Evolutionary conservation across 208 protist genomes (phyloP).

Genomic region (Zelonia costaricensis): DNA sequence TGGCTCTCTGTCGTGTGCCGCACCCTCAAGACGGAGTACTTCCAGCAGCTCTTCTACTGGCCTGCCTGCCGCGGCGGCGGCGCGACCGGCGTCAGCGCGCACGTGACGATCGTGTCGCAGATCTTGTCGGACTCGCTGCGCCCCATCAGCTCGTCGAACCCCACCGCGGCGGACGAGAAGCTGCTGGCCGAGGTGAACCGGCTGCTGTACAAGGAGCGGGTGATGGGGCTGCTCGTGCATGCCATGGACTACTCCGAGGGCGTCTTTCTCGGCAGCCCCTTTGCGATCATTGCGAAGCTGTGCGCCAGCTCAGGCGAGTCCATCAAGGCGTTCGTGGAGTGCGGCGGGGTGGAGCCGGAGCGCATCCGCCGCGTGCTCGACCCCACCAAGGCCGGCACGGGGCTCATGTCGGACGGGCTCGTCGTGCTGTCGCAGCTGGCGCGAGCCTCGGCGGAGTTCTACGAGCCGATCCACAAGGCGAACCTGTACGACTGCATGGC

Average conservation of each 20-base stretch:
- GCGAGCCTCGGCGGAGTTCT: conserved; percentile 84
- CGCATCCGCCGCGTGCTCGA: conserved; percentile 81
- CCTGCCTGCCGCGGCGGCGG: conserved; percentile 82
- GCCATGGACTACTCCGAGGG: conserved; percentile 83
- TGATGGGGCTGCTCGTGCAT: conserved; percentile 81
- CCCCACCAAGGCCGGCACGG: conserved; percentile 59
- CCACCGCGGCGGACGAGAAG: conserved; percentile 48
- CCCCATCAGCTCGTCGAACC: conserved; percentile 31
- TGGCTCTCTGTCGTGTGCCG: conserved; percentile 74
- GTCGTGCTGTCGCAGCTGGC: conserved; percentile 93
- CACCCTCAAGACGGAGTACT: conserved; percentile 68
- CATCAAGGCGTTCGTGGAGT: conserved; percentile 84
- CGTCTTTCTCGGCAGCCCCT: conserved; percentile 79
- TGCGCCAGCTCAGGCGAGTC: conserved; percentile 76
- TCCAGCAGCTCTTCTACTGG: conserved; percentile 80
- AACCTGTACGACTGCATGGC: conserved; percentile 75
- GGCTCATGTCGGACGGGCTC: conserved; percentile 85
- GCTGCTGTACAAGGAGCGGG: conserved; percentile 71
- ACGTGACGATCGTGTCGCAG: conserved; percentile 80
- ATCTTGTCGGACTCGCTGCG: conserved; percentile 72
- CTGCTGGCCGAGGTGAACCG: conserved; percentile 58
- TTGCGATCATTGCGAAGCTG: conserved; percentile 85
- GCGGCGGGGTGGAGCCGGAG: conserved; percentile 74
- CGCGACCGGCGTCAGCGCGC: conserved; percentile 73
- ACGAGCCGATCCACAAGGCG: conserved; percentile 80